Conservation (phyloP, 2,329 filamentous ascomycete species). For the Claviceps digitariae region DNA sequence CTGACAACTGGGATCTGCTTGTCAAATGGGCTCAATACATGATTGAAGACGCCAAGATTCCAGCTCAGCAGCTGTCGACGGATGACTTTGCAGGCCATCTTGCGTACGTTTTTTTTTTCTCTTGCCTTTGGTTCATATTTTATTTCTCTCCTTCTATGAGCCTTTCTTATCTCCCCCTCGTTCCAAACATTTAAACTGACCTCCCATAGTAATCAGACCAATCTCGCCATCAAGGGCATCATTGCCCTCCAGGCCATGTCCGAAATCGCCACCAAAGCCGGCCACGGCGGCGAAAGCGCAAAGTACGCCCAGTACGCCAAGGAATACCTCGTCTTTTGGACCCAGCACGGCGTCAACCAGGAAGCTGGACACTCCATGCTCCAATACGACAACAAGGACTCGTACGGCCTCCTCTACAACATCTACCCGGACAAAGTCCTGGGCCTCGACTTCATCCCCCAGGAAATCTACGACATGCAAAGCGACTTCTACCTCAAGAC, state of each 20-base stretch:
- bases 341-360: conserved; percentile 53
- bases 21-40: conserved; percentile 70
- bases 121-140: too few species aligned
- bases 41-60: conserved; percentile 60
- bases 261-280: conserved; percentile 49
- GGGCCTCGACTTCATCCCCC: conserved; percentile 62
- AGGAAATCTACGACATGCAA: conserved; percentile 64
- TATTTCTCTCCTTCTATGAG: neutral
- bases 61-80: conserved; percentile 64
- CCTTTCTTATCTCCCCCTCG: neutral
- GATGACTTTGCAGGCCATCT: conserved; percentile 70
- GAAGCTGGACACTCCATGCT: conserved; percentile 62
- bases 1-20: conserved; percentile 56
- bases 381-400: conserved; percentile 52
- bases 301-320: conserved; percentile 51
- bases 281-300: conserved; percentile 39
- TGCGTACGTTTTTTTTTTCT: conserved; percentile 8
- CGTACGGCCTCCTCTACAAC: conserved; percentile 57
- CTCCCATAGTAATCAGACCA: conserved; percentile 50
- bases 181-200: too few species aligned
- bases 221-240: conserved; percentile 72
- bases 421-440: conserved; percentile 69
- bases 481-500: conserved; percentile 62
- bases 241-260: conserved; percentile 73
- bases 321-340: conserved; percentile 61